Evolutionary conservation across 1,284 basidiomycete species (phyloP).

Genomic region (Agroathelia rolfsii): DNA sequence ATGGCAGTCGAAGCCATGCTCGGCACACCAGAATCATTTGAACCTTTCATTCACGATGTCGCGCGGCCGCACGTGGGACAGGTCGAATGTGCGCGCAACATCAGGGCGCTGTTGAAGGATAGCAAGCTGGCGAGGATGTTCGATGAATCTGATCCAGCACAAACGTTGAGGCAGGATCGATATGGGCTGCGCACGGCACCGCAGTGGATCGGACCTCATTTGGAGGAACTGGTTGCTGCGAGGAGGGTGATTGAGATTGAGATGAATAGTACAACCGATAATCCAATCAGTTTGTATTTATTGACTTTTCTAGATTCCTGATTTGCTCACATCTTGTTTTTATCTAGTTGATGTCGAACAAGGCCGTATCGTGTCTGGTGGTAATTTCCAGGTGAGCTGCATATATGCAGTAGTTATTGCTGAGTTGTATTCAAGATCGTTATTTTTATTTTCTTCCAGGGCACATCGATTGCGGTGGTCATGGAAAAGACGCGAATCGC

Average conservation of each 20-base stretch:
- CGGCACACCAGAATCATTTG: conserved; percentile 39
- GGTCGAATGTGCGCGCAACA: conserved; percentile 35
- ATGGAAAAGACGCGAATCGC: conserved; percentile 53
- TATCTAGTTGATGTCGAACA: conserved; percentile 43
- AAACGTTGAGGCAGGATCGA: conserved; percentile 39
- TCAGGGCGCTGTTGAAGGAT: conserved; percentile 34
- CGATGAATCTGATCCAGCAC: conserved; percentile 40
- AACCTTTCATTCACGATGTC: conserved; percentile 47
- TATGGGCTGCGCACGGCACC: conserved; percentile 45
- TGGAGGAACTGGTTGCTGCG: conserved; percentile 44
- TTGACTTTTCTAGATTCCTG: too few relatives aligned
- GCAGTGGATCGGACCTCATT: conserved; percentile 50
- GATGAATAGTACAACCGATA: too few relatives aligned
- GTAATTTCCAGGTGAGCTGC: too few relatives aligned
- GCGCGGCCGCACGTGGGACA: conserved; percentile 53
- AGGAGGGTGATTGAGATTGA: conserved; percentile 38
- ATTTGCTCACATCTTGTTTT: conserved; percentile 39
- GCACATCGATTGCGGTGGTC: conserved; percentile 49
- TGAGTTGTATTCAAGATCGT: too few relatives aligned
- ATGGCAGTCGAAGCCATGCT: conserved; percentile 50
- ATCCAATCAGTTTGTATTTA: too few relatives aligned
- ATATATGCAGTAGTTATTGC: too few relatives aligned
- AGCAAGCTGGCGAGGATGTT: conserved; percentile 34
- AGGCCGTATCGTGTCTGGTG: conserved; percentile 39
- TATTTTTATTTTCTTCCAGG: too few relatives aligned